A percentile compares a stretch with the other conserved stretches of the same genome.
These are phyloP conservation scores for Achaetomiella virescens DNA, from an alignment of 495 filamentous ascomycete genomes.

Conservation along the genomic window DNA sequence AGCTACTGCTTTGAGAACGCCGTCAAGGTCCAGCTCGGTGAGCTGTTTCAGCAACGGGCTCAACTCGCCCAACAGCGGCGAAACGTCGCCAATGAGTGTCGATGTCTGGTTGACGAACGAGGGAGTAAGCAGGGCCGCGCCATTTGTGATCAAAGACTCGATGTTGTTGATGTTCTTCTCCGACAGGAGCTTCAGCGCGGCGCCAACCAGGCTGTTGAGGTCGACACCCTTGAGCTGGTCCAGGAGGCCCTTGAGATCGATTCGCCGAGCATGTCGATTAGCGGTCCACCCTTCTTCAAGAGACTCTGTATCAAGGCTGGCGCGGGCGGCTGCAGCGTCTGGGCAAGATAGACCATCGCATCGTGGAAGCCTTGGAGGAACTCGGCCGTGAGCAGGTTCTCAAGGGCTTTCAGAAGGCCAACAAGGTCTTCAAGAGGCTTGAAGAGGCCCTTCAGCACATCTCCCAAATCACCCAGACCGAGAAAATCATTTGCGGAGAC, in stretches of 20 bases:
- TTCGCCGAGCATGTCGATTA: conserved; percentile 26
- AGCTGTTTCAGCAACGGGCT: conserved; percentile 12
- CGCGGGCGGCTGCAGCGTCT: conserved; percentile 28
- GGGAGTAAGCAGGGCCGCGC: background rate
- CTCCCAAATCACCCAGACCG: conserved; percentile 24
- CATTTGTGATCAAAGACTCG: background rate
- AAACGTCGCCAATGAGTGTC: background rate
- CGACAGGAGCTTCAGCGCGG: background rate
- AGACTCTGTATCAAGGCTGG: conserved; percentile 23
- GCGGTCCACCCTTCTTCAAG: conserved; percentile 25
- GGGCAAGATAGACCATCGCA: conserved; percentile 29
- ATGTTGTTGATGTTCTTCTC: conserved; percentile 6
- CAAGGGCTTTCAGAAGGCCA: conserved; percentile 20
- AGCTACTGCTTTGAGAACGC: conserved; percentile 17
- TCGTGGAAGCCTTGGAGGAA: conserved; percentile 30
- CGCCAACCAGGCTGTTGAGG: conserved; percentile 2
- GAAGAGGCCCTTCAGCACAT: conserved; percentile 21
- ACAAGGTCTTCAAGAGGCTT: conserved; percentile 13
- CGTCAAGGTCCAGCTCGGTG: conserved; percentile 24
- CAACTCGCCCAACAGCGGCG: conserved; percentile 3
- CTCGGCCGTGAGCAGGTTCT: conserved; percentile 25
- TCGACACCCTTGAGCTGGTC: conserved; percentile 3
- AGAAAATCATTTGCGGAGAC: conserved; percentile 10
- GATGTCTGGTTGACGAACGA: conserved; percentile 2
- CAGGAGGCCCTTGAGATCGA: conserved; percentile 28